Base-by-base conservation (phyloP, 768 basidiomycete genomes). In the Glaciozyma antarctica region DNA sequence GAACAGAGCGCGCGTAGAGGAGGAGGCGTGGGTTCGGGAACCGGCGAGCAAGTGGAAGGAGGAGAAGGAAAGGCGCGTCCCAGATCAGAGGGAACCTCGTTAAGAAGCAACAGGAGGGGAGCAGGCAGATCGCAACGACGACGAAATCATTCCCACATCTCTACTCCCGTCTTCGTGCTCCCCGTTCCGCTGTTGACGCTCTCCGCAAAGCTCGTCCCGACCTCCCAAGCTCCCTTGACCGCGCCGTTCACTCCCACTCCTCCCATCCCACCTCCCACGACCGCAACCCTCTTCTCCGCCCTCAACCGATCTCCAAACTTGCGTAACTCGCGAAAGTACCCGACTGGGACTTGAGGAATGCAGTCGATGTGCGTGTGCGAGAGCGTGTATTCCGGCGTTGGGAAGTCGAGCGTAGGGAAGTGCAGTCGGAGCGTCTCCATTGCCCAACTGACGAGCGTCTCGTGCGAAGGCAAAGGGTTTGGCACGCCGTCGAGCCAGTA, bases 401-500 rank as follows among this genome's bases (percentile, higher is more conserved):
- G 69, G 53, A 66, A 52, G 15, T 22, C 6, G 0, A 6, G 12
- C 4, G 17, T 3, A 1, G 65, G 65, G n/a, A 67, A 65, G 38
- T 70, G 69, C 0, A 64, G 51, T 1, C 28, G 17, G 22, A 70
- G 34, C 6, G 65, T 70, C 24, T 62, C 49, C 45, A 64, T 57
- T 7, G 65, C 56, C 1, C 45, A 49, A 0, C 19, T 2, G 32
- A 70, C 61, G 44, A 70, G 61, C 9, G 43, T 49, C 2, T 59
- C 30, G 28, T 34, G 58, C 8, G 32, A 34, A 5, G 24, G 57
- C 10, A 65, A 61, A 47, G 62, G 58, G 19, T 34, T 15, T 2
- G 58, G 58, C 1, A 21, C 2, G 9, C 1, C 5, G 38, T 63
- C 61, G 43, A 71, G 62, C 77, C 76, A 78, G 70, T 89, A 84